Evolutionary conservation across 805 yeast species (phyloP), one percentile per base, ranked within the genome.

Genomic region (Nakazawaea molendinolei): DNA sequence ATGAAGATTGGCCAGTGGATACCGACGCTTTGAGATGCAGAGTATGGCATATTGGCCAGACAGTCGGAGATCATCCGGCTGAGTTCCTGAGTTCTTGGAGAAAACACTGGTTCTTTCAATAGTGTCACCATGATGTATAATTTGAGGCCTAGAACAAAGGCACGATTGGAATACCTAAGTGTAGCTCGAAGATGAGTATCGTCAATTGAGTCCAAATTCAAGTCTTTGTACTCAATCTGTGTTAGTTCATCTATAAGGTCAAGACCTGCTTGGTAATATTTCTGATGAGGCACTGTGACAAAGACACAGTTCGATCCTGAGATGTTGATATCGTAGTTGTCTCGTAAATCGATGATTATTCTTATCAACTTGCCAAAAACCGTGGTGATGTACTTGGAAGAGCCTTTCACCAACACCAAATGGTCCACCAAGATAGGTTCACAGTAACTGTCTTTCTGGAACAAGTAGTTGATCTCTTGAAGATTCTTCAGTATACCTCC

Each of bases 1-100:
- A 35, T 20, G 25, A 26, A 39, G 23, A 39, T 13, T 8, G 43
- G 38, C 43, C 43, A 39, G 32, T 39, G 43, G 10, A 36, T 32
- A 17, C 43, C 43, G n/a, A 36, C 43, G 21, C 36, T 28, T n/a
- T 31, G 35, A 5, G 39, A 35, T 13, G 18, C 31, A 14, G 30
- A 23, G 22, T 39, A 39, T 3, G 43, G 43, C 36, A 39, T 31
- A 8, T 23, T 36, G 15, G 24, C 9, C n/a, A 24, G 22, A 20
- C 35, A 31, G 14, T 35, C 38, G 12, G 40, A 33, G 10, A 39
- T 28, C 34, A 31, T 21, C 13, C 17, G 25, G 15, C 38, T 15
- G 3, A 31, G 14, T 21, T 23, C 24, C 22, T 31, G 34, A 5
- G 30, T 23, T 17, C 22, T 29, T 3, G n/a, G 23, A 5, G 38